A percentile compares a stretch with the other conserved stretches of the same genome.
These are phyloP conservation scores for Syzygium aqueum DNA, from an alignment of 345 rosid species.

Conservation along the genomic window DNA sequence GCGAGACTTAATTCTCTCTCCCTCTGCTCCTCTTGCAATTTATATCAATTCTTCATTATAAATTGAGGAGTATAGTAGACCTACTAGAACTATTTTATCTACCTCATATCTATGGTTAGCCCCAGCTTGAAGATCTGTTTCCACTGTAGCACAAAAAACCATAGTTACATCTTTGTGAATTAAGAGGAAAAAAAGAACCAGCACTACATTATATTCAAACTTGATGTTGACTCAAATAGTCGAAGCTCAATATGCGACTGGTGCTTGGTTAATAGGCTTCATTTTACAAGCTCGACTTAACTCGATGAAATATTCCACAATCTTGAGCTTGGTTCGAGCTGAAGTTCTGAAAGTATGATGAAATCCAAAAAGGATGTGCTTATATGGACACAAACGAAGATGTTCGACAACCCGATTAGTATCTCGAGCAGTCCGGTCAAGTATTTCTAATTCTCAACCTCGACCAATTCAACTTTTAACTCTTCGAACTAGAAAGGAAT, in stretches of 20 bases:
- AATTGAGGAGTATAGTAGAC: neutral
- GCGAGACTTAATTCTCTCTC: neutral
- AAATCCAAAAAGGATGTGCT: neutral
- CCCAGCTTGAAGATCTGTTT: slow-evolving; percentile 72
- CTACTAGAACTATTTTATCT: neutral
- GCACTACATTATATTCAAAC: neutral
- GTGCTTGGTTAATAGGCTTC: neutral
- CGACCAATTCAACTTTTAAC: neutral
- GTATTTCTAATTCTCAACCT: neutral
- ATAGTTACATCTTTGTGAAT: neutral
- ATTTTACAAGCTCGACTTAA: neutral
- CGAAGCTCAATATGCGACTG: neutral
- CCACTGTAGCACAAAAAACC: slow-evolving; percentile 29
- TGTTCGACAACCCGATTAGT: neutral
- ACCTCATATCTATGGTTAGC: slow-evolving; percentile 52
- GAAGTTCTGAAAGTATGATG: neutral
- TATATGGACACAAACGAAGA: neutral
- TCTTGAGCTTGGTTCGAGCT: neutral
- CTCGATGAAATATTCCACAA: neutral
- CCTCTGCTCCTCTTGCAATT: neutral
- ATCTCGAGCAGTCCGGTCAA: neutral
- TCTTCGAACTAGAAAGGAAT: neutral
- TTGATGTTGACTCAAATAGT: neutral
- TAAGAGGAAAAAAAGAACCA: neutral
- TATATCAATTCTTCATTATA: neutral